Evolutionary conservation across 306 rosid genomes (phyloP), one percentile per base, ranked within the genome.

Genomic region (Spatholobus suberectus): DNA sequence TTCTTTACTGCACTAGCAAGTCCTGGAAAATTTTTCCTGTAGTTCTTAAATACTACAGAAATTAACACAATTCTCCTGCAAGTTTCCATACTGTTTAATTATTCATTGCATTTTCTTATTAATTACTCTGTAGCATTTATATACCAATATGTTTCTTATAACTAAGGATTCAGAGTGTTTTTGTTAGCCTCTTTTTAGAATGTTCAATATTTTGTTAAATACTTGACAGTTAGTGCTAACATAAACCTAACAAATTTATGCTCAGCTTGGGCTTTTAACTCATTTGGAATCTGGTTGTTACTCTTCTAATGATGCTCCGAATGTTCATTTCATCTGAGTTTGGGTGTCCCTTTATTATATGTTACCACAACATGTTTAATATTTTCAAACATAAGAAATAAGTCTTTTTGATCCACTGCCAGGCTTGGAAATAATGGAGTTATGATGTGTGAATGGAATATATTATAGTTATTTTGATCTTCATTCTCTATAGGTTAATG

Each of bases 401-500:
- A 44, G 49, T 62, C 6, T 27, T 34, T 54, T 75, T 20, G 14
- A 38, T n/a, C 24, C 3, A 75, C 5, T 52, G 46, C 78, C 8
- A 37, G 78, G 9, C 32, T 12, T 1, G 7, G 24, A 37, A 58
- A 8, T 26, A 14, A 11, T 55, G 38, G 55, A 47, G 27, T 75
- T 21, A 66, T 17, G 40, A 57, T 57, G 14, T 24, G 2, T 8
- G 17, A 37, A 38, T 67, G 46, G 10, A n/a, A 67, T 67, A n/a
- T 44, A 46, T 34, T 15, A 15, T 59, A 44, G 55, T 71, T 65
- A 35, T 65, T 65, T 35, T 3, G 1, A 35, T 38, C 8, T 82
- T 78, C 47, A 72, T 51, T 17, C 70, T 49, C 71, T 26, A 13
- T 76, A 35, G 51, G 55, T 75, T 15, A 75, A 59, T 57, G 63